A percentile compares a stretch with the other conserved stretches of the same genome.
Conservation (phyloP, 2,329 filamentous ascomycete genomes). For the Colletotrichum salicis region DNA sequence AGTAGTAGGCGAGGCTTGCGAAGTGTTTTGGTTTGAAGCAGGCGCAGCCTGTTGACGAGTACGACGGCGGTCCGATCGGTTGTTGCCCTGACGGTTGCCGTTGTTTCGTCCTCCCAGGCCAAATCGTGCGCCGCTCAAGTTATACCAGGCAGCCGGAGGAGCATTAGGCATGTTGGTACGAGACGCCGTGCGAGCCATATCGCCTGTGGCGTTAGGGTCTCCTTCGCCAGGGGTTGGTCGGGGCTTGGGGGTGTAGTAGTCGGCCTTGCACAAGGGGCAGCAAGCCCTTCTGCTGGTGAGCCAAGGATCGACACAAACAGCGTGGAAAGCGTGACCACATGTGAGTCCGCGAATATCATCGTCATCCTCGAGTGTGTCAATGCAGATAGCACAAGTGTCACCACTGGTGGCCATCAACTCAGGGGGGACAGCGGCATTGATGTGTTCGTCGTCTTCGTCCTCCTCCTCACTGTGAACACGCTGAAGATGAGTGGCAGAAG, state of each 20-base stretch:
- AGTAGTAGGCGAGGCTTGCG: slow-evolving; percentile 13
- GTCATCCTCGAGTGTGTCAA: slow-evolving; percentile 92
- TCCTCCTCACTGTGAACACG: slow-evolving; percentile 62
- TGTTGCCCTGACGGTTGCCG: slow-evolving; percentile 21
- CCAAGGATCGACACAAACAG: slow-evolving; percentile 95
- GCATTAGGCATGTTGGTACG: slow-evolving; percentile 60
- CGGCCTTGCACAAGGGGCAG: slow-evolving; percentile 96
- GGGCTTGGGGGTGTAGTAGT: slow-evolving; percentile 96
- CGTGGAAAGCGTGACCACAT: slow-evolving; percentile 98
- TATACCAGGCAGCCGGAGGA: slow-evolving; percentile 53
- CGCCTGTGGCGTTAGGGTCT: slow-evolving; percentile 43
- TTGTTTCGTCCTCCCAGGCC: slow-evolving; percentile 33
- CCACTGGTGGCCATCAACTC: slow-evolving; percentile 85
- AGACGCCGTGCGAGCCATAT: slow-evolving; percentile 50
- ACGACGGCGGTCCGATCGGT: slow-evolving; percentile 24
- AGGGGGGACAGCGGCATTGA: slow-evolving; percentile 82
- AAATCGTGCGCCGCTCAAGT: slow-evolving; percentile 41
- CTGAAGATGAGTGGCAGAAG: slow-evolving; percentile 45
- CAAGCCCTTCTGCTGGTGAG: slow-evolving; percentile 92
- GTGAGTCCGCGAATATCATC: slow-evolving; percentile 94
- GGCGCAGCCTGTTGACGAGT: slow-evolving; percentile 22
- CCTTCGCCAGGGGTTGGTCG: slow-evolving; percentile 65
- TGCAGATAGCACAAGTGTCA: slow-evolving; percentile 95
- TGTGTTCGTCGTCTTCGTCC: slow-evolving; percentile 80
- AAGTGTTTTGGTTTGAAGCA: not conserved